phyloP scores from a whole-genome alignment of 768 basidiomycete species.

The Serendipita vermifera region DNA sequence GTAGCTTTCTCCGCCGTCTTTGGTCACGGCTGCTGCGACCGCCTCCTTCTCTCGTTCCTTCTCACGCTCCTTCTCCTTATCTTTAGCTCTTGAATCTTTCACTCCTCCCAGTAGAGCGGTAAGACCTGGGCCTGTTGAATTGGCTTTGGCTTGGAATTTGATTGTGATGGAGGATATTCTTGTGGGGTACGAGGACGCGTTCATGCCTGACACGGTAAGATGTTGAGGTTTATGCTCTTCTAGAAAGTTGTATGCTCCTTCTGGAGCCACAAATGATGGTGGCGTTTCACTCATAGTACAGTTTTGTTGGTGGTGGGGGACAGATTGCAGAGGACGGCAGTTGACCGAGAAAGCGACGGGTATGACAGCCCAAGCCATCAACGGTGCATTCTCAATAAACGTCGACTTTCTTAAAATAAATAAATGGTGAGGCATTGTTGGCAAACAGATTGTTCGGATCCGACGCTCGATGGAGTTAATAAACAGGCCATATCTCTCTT shows the following conservation, averaged over 20 bases:
- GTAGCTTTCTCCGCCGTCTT: constrained; percentile 37
- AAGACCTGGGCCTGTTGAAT: constrained; percentile 39
- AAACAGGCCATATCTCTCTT: too few species aligned
- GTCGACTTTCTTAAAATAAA: too few species aligned
- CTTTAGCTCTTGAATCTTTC: constrained; percentile 28
- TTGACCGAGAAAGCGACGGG: too few species aligned
- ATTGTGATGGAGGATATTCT: constrained; percentile 49
- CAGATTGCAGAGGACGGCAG: too few species aligned
- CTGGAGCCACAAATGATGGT: constrained; percentile 73
- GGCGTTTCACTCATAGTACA: constrained; percentile 10
- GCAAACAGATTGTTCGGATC: too few species aligned
- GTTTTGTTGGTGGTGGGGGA: too few species aligned
- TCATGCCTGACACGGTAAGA: constrained; percentile 21
- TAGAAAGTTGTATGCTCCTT: constrained; percentile 79
- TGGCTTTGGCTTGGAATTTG: constrained; percentile 46
- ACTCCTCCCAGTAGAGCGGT: constrained; percentile 49
- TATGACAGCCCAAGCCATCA: too few species aligned
- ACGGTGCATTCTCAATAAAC: too few species aligned
- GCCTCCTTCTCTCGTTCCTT: constrained; percentile 20
- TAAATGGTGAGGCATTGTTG: too few species aligned
- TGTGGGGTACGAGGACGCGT: constrained; percentile 39
- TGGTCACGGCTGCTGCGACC: constrained; percentile 27
- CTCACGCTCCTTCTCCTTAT: constrained; percentile 5
- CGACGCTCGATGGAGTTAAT: too few species aligned
- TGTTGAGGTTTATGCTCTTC: constrained; percentile 67